Evolutionary conservation across 495 filamentous ascomycete species (phyloP).

Genomic region (Aspergillus sclerotiicarbonarius): DNA sequence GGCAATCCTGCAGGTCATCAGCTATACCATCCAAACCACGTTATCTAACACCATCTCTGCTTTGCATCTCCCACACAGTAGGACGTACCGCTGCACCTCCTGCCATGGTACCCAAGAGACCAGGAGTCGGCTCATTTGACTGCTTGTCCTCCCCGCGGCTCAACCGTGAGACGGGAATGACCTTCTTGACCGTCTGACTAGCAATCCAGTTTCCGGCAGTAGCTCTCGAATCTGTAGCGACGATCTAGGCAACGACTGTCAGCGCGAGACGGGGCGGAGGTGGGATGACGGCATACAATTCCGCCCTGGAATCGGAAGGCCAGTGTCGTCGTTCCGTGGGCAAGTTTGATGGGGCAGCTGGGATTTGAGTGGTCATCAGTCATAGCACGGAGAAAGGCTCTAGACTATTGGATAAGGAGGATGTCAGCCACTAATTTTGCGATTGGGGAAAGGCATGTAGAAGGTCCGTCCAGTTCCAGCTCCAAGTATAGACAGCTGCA

Average conservation of each 20-base stretch:
- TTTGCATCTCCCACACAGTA: background rate
- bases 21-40: conserved; percentile 1
- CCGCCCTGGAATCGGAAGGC: conserved; percentile 97
- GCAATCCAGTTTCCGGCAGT: conserved; percentile 99
- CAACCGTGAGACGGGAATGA: conserved; percentile 64
- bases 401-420: conserved; percentile 51
- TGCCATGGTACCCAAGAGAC: conserved; percentile 95
- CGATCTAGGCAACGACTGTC: conserved; percentile 54
- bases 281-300: conserved; percentile 53
- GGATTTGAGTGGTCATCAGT: conserved; percentile 98
- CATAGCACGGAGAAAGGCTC: conserved; percentile 91
- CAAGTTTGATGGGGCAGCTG: conserved; percentile 95
- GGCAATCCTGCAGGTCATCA: conserved; percentile 69
- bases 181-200: conserved; percentile 98
- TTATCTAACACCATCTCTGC: background rate
- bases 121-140: conserved; percentile 73
- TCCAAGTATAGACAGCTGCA: background rate
- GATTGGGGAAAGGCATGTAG: background rate
- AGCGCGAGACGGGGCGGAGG: conserved; percentile 1
- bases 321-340: conserved; percentile 97
- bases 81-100: conserved; percentile 84
- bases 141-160: conserved; percentile 46
- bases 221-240: conserved; percentile 94
- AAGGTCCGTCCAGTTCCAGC: background rate
- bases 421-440: background rate